phyloP scores from a whole-genome alignment of 106 monocot species.

The Dioscorea zingiberensis region DNA sequence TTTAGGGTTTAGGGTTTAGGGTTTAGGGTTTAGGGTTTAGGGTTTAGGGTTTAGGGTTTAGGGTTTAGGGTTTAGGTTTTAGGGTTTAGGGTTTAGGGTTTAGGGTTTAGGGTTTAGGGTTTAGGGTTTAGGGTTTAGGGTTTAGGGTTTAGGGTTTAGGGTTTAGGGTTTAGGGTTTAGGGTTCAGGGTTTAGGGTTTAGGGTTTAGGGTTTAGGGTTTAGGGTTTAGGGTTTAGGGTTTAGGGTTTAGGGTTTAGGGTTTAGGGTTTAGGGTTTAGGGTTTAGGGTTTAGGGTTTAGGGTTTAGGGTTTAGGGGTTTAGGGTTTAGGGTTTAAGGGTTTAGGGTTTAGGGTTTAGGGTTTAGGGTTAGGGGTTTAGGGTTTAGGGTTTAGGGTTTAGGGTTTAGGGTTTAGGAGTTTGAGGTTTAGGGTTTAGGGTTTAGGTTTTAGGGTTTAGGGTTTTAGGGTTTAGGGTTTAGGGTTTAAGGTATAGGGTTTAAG shows the following conservation, averaged over 20 bases:
- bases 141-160: constrained; percentile 19
- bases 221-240: constrained; percentile 12
- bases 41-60: constrained; percentile 19
- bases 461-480: constrained; percentile 28
- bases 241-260: constrained; percentile 18
- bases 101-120: constrained; percentile 17
- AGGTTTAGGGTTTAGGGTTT: constrained; percentile 3
- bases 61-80: constrained; percentile 28
- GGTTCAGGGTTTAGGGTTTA: constrained; percentile 16
- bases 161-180: constrained; percentile 25
- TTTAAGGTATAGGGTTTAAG: constrained; percentile 29
- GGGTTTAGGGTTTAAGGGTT: constrained; percentile 3
- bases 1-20: constrained; percentile 26
- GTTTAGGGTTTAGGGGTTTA: background rate
- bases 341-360: background rate
- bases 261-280: constrained; percentile 20
- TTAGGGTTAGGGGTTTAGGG: constrained; percentile 19
- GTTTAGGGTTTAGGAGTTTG: constrained; percentile 21
- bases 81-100: constrained; percentile 26
- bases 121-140: constrained; percentile 16
- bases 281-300: constrained; percentile 16
- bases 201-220: constrained; percentile 18
- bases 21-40: too few relatives aligned
- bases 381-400: constrained; percentile 28
- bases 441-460: constrained; percentile 20